phyloP scores from a whole-genome alignment of 306 rosid genomes.

The Inga oerstediana region DNA sequence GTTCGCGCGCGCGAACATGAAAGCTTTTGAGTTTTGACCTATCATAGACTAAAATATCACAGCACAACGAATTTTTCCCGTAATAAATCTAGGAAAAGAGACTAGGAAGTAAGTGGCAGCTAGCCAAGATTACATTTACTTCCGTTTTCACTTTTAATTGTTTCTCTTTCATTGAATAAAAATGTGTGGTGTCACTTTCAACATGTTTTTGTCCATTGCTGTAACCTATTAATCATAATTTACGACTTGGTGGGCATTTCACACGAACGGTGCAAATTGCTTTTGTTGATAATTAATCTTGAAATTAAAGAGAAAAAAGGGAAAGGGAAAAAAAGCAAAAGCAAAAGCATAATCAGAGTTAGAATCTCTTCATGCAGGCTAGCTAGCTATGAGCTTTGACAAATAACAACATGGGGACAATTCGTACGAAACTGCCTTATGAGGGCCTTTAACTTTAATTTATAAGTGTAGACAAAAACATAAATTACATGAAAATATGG shows the following conservation, averaged over 20 bases:
- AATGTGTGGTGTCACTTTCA: not conserved
- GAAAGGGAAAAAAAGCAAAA: no score
- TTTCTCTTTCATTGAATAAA: not conserved
- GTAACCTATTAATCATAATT: not conserved
- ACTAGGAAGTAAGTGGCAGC: not conserved
- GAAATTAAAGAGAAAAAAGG: not conserved
- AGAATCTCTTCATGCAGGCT: conserved; percentile 1
- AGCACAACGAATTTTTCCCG: not conserved
- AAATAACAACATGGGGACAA: not conserved
- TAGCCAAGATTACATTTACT: not conserved
- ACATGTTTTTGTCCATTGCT: not conserved
- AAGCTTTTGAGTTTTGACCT: not conserved
- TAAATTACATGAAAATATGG: conserved; percentile 6
- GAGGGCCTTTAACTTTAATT: not conserved
- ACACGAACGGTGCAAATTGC: not conserved
- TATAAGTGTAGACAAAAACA: not conserved
- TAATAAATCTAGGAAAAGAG: not conserved
- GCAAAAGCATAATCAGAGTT: not conserved
- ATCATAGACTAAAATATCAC: not conserved
- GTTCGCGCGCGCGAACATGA: not conserved
- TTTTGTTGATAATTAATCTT: not conserved
- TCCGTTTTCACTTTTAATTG: not conserved
- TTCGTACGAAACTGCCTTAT: not conserved
- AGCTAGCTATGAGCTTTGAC: not conserved
- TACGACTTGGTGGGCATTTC: not conserved